A percentile compares a stretch with the other conserved stretches of the same genome.
These are phyloP conservation scores for Phytophthora citrophthora DNA, from an alignment of 352 stramenopile species.

Conservation along the genomic window DNA sequence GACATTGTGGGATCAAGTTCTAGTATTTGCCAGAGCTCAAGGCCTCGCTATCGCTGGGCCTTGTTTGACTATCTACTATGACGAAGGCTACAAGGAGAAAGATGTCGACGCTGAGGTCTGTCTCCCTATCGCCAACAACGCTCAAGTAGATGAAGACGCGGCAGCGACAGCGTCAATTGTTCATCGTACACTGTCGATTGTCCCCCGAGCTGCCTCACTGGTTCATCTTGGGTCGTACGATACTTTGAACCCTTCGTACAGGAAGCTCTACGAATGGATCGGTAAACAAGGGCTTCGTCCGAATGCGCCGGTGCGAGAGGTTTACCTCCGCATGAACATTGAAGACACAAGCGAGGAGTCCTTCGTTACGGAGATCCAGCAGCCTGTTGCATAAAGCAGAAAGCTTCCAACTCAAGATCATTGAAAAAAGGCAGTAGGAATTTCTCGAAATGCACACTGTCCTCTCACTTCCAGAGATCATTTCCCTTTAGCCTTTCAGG, in stretches of 20 bases:
- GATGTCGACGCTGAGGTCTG: slow-evolving; percentile 58
- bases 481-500: slow-evolving; percentile 10
- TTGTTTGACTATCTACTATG: slow-evolving; percentile 49
- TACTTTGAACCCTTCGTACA: slow-evolving; percentile 30
- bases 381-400: slow-evolving; percentile 17
- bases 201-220: slow-evolving; percentile 27
- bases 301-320: slow-evolving; percentile 37
- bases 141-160: slow-evolving; percentile 14
- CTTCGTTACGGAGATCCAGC: slow-evolving; percentile 42
- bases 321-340: slow-evolving; percentile 40
- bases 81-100: slow-evolving; percentile 46
- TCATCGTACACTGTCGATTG: slow-evolving; percentile 19
- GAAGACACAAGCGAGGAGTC: slow-evolving; percentile 30
- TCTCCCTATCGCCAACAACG: slow-evolving; percentile 38
- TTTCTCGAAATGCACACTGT: no score
- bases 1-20: slow-evolving; percentile 43
- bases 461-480: neutral
- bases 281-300: slow-evolving; percentile 26
- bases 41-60: slow-evolving; percentile 24
- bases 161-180: slow-evolving; percentile 16
- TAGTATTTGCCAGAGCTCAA: slow-evolving; percentile 28
- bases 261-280: slow-evolving; percentile 42
- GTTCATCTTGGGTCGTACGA: slow-evolving; percentile 45
- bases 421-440: neutral
- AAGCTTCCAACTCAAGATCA: no score